A percentile compares a stretch with the other conserved stretches of the same genome.
Conservation (phyloP, 345 rosid species). For the Rubroshorea leprosula region DNA sequence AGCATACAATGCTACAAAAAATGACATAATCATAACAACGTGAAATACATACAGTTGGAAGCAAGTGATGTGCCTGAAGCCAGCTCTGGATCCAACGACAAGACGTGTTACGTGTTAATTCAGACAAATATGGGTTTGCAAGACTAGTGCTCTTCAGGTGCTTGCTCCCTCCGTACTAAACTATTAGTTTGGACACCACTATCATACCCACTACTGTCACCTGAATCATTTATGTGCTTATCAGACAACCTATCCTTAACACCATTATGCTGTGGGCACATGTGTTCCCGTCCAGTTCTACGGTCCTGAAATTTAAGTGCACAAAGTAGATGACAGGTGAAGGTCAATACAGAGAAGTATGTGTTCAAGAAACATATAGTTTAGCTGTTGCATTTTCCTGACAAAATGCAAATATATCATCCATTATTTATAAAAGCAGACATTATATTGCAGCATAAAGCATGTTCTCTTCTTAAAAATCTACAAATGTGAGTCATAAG, state of each 20-base stretch:
- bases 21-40: not conserved
- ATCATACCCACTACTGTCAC: constrained; percentile 73
- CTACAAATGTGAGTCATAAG: too few species aligned
- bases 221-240: constrained; percentile 51
- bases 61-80: not conserved
- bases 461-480: too few species aligned
- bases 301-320: constrained; percentile 43
- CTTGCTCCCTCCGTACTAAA: constrained; percentile 40
- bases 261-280: constrained; percentile 24
- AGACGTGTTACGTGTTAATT: too few species aligned
- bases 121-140: constrained; percentile 15
- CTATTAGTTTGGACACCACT: constrained; percentile 41
- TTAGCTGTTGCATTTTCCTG: too few species aligned
- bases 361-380: too few species aligned
- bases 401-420: too few species aligned
- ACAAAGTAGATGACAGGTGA: not conserved
- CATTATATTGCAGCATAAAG: too few species aligned
- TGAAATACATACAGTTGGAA: not conserved
- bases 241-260: constrained; percentile 38
- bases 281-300: constrained; percentile 47
- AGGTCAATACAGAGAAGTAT: not conserved
- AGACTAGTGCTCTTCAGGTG: constrained; percentile 37
- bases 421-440: too few species aligned
- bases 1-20: constrained; percentile 1
- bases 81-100: not conserved